Conservation (phyloP, 805 yeast species). For the Wickerhamomyces sydowiorum region DNA sequence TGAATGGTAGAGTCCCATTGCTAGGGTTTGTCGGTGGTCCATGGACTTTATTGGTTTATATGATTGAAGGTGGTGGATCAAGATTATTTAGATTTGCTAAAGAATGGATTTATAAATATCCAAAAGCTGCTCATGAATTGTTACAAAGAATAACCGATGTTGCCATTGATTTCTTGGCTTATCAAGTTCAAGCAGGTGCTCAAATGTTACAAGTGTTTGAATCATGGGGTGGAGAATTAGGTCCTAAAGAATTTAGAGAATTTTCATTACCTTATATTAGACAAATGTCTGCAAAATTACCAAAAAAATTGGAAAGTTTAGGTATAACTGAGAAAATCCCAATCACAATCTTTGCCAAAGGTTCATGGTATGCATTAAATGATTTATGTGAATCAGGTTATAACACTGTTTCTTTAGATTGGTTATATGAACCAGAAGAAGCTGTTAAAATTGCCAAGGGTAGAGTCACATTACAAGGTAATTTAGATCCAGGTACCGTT, state of each 20-base stretch:
- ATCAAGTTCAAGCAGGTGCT: slow-evolving; percentile 96
- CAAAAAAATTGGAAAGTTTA: slow-evolving; percentile 60
- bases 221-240: slow-evolving; percentile 96
- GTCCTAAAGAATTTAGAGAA: slow-evolving; percentile 81
- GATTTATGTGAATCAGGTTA: slow-evolving; percentile 77
- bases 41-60: slow-evolving; percentile 93
- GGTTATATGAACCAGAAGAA: slow-evolving; percentile 80
- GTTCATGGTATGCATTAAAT: slow-evolving; percentile 95
- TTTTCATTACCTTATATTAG: slow-evolving; percentile 85
- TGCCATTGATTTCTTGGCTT: slow-evolving; percentile 87
- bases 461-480: slow-evolving; percentile 87
- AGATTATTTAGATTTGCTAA: slow-evolving; percentile 86
- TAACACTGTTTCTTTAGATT: slow-evolving; percentile 87
- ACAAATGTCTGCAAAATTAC: slow-evolving; percentile 67
- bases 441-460: slow-evolving; percentile 73
- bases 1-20: slow-evolving; percentile 88
- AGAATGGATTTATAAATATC: slow-evolving; percentile 83
- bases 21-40: slow-evolving; percentile 98
- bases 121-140: slow-evolving; percentile 63
- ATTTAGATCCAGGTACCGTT: slow-evolving; percentile 90
- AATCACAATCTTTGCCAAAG: slow-evolving; percentile 86
- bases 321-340: slow-evolving; percentile 74
- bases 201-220: slow-evolving; percentile 97
- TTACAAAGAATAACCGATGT: slow-evolving; percentile 78
- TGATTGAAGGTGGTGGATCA: slow-evolving; percentile 97